phyloP scores from a whole-genome alignment of 2,329 filamentous ascomycete genomes.

The Pezicula rhizophila region DNA sequence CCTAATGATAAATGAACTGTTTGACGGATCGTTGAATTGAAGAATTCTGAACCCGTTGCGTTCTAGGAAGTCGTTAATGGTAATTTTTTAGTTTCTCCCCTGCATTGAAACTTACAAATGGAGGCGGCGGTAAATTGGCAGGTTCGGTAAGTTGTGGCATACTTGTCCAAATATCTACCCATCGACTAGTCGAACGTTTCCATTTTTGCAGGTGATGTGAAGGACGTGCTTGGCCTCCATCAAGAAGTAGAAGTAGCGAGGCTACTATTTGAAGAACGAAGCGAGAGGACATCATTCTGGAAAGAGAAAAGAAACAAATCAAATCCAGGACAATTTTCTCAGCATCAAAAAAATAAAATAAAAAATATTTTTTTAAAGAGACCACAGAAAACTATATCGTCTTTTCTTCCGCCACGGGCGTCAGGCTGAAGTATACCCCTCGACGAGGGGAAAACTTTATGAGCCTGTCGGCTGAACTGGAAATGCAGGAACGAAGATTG shows the following conservation, averaged over 20 bases:
- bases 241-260: background rate
- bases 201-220: background rate
- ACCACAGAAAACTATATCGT: too few species aligned
- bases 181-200: constrained; percentile 23
- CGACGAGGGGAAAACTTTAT: too few species aligned
- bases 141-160: constrained; percentile 62
- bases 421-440: too few species aligned
- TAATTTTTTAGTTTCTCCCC: background rate
- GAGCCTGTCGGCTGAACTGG: too few species aligned
- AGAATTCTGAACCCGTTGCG: constrained; percentile 42
- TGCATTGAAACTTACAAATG: constrained; percentile 42
- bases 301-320: too few species aligned
- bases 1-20: constrained; percentile 55
- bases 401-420: too few species aligned
- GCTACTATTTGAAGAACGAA: background rate
- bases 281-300: too few species aligned
- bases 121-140: constrained; percentile 52
- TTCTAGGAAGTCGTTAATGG: constrained; percentile 17
- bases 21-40: constrained; percentile 59
- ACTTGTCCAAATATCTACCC: constrained; percentile 59
- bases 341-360: too few species aligned
- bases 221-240: too few species aligned
- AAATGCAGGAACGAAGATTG: too few species aligned
- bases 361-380: too few species aligned
- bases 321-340: too few species aligned